phyloP scores from a whole-genome alignment of 345 rosid genomes.

The Punica granatum region DNA sequence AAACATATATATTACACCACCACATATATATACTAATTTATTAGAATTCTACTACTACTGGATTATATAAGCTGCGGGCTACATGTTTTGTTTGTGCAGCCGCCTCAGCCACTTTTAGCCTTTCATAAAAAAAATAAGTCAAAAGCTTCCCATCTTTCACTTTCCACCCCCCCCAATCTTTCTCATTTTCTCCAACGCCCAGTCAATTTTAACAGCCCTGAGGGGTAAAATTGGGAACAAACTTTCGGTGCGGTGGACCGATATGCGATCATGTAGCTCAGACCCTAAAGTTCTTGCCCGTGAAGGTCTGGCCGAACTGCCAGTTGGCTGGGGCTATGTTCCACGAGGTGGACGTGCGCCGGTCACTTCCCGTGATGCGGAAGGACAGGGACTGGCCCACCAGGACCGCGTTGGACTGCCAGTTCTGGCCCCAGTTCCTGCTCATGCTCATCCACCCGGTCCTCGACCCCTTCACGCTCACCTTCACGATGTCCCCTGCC shows the following conservation, averaged over 20 bases:
- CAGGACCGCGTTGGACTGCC: slow-evolving; percentile 46
- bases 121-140: background rate
- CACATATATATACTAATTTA: background rate
- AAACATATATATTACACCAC: background rate
- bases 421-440: slow-evolving; percentile 54
- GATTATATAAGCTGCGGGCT: slow-evolving; percentile 27
- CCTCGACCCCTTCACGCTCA: slow-evolving; percentile 36
- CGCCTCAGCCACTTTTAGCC: slow-evolving; percentile 21
- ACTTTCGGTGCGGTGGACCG: background rate
- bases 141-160: background rate
- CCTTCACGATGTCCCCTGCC: slow-evolving; percentile 43
- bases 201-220: background rate
- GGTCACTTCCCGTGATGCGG: slow-evolving; percentile 38
- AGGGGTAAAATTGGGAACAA: background rate
- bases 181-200: slow-evolving; percentile 6
- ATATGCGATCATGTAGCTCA: slow-evolving; percentile 3
- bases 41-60: slow-evolving; percentile 1
- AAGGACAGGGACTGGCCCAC: slow-evolving; percentile 48
- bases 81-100: slow-evolving; percentile 14
- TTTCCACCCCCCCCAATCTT: background rate
- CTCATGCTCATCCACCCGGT: slow-evolving; percentile 47
- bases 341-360: slow-evolving; percentile 40
- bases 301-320: slow-evolving; percentile 56
- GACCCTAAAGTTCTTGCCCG: slow-evolving; percentile 47
- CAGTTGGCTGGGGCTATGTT: slow-evolving; percentile 38